Percentiles rank a stretch among this genome's conserved stretches.
Conservation (phyloP, 1,284 basidiomycete species). For the Puccinia triticina region DNA sequence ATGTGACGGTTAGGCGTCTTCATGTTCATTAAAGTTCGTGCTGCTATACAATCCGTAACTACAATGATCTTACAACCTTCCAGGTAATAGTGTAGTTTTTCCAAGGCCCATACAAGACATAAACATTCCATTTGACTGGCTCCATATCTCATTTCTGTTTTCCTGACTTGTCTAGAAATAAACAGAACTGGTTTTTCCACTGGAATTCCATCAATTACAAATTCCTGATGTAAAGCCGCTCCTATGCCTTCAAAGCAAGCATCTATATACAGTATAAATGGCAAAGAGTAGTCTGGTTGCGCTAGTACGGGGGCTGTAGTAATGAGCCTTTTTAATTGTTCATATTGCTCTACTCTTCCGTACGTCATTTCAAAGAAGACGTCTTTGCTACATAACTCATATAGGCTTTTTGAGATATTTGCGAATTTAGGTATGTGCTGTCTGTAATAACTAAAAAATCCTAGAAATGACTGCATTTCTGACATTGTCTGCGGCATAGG, state of each 20-base stretch:
- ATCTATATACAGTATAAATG: slow-evolving; percentile 26
- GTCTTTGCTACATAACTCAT: slow-evolving; percentile 1
- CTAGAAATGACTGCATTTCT: background rate
- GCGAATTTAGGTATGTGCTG: background rate
- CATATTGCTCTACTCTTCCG: background rate
- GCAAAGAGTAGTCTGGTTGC: background rate
- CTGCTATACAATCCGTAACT: slow-evolving; percentile 3
- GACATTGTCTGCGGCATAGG: slow-evolving; percentile 55
- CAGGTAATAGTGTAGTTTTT: slow-evolving; percentile 26
- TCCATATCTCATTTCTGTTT: slow-evolving; percentile 16
- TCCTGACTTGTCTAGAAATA: slow-evolving; percentile 10
- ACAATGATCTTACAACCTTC: background rate
- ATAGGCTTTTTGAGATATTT: background rate
- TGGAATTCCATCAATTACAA: background rate
- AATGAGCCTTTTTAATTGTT: background rate
- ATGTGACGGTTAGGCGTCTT: too few species aligned
- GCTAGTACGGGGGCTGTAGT: background rate
- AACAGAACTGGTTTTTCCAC: background rate
- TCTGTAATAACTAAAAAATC: background rate
- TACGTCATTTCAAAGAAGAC: background rate
- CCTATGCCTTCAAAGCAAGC: background rate
- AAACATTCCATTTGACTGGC: slow-evolving; percentile 26
- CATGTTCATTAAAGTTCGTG: too few species aligned
- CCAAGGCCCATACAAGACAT: background rate
- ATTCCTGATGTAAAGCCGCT: background rate